Conservation (phyloP, 495 filamentous ascomycete genomes). For the Penicillium simplicissimum region DNA sequence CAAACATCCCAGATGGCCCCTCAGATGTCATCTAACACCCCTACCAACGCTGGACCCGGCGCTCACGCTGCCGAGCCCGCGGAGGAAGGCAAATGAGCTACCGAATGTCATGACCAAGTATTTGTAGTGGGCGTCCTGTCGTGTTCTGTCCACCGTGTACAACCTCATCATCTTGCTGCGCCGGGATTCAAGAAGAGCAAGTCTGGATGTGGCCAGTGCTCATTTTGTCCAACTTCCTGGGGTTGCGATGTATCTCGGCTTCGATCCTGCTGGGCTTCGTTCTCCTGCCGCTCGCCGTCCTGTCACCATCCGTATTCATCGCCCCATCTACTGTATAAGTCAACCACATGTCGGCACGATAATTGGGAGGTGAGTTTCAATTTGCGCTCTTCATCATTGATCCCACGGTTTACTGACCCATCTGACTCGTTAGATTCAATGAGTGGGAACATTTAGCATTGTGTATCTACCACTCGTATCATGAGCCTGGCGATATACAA, state of each 20-base stretch:
- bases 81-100: conserved; percentile 59
- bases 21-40: conserved; percentile 46
- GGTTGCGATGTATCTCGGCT: background rate
- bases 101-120: conserved; percentile 13
- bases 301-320: background rate
- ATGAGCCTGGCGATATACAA: conserved; percentile 2
- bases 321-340: conserved; percentile 6
- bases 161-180: conserved; percentile 7
- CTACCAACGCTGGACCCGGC: conserved; percentile 36
- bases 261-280: too few relatives aligned
- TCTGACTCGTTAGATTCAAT: conserved; percentile 7
- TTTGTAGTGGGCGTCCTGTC: conserved; percentile 14
- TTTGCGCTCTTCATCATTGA: background rate
- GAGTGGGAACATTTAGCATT: conserved; percentile 13
- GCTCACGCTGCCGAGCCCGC: conserved; percentile 47
- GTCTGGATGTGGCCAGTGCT: conserved; percentile 3
- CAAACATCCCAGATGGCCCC: conserved; percentile 52
- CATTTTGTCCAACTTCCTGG: conserved; percentile 1
- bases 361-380: conserved; percentile 9
- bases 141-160: conserved; percentile 10
- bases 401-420: background rate
- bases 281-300: background rate
- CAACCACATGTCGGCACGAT: conserved; percentile 12
- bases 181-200: conserved; percentile 1
- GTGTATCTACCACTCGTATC: conserved; percentile 12